These are phyloP conservation scores for Apophysomyces variabilis DNA, from an alignment of 371 early-diverging fungal species.

Conservation along the genomic window DNA sequence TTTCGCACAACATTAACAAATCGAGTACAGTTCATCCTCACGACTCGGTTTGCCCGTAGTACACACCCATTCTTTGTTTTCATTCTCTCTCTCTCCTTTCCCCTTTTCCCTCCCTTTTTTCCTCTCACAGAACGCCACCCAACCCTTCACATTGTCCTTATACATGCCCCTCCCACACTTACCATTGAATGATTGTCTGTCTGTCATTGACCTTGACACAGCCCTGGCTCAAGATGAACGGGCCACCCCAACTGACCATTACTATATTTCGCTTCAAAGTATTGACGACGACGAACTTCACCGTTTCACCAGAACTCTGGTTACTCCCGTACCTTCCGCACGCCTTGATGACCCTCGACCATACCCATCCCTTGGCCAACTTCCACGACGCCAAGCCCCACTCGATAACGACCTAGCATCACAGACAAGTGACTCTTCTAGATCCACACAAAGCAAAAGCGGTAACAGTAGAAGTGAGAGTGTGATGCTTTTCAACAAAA, in stretches of 20 bases:
- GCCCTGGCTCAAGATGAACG: background rate
- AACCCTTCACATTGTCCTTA: background rate
- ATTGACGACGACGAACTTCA: conserved; percentile 33
- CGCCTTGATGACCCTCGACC: background rate
- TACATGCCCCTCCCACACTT: conserved; percentile 5
- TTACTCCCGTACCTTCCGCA: conserved; percentile 23
- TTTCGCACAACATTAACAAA: conserved; percentile 1
- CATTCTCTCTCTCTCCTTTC: background rate
- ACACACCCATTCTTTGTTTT: background rate
- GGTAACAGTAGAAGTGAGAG: conserved; percentile 26
- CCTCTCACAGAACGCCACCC: background rate
- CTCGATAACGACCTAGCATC: conserved; percentile 12
- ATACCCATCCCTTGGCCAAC: background rate
- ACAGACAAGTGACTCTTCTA: conserved; percentile 15
- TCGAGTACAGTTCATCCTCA: background rate
- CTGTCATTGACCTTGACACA: conserved; percentile 1
- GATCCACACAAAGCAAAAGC: background rate
- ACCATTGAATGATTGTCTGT: conserved; percentile 1
- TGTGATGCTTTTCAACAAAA: conserved; percentile 27
- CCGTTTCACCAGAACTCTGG: conserved; percentile 24
- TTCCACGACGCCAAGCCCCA: background rate
- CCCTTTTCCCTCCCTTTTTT: background rate
- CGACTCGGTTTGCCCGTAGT: background rate
- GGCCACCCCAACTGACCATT: conserved; percentile 10
- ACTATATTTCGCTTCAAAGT: conserved; percentile 27